A percentile compares a stretch with the other conserved stretches of the same genome.
Evolutionary conservation across 169 alveolate genomes (phyloP).

Genomic region (Plasmodium gallinaceum): DNA sequence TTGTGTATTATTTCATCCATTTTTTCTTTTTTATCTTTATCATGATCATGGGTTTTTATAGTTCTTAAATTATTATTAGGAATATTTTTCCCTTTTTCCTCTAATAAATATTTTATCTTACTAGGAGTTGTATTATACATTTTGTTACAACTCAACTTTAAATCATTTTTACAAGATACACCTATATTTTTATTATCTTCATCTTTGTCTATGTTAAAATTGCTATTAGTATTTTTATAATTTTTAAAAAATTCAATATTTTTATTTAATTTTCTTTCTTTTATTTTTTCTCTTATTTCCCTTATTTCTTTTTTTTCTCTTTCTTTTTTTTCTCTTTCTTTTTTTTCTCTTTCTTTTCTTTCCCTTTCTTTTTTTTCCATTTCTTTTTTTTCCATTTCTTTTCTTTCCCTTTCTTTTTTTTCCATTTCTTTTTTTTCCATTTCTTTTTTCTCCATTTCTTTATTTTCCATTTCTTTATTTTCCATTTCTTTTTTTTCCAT

Average conservation of each 20-base stretch:
- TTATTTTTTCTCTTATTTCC: neutral
- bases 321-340: neutral
- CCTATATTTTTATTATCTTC: neutral
- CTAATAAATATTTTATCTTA: neutral
- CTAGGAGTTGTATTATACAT: neutral
- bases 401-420: neutral
- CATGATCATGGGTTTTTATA: conserved; percentile 1
- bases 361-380: neutral
- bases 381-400: neutral
- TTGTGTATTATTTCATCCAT: neutral
- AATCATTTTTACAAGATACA: neutral
- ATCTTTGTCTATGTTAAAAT: neutral
- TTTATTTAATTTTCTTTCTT: too few species aligned
- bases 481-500: neutral
- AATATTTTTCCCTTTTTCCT: neutral
- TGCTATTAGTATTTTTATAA: neutral
- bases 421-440: neutral
- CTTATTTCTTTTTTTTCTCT: neutral
- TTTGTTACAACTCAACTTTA: neutral
- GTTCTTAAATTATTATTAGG: neutral
- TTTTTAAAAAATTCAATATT: neutral
- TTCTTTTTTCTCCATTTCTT: neutral
- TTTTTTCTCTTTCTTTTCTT: neutral
- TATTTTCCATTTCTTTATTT: neutral
- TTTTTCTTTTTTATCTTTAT: neutral